Evolutionary conservation across 169 alveolate genomes (phyloP), one percentile per base, ranked within the genome.

Genomic region (Plasmodium gonderi): DNA sequence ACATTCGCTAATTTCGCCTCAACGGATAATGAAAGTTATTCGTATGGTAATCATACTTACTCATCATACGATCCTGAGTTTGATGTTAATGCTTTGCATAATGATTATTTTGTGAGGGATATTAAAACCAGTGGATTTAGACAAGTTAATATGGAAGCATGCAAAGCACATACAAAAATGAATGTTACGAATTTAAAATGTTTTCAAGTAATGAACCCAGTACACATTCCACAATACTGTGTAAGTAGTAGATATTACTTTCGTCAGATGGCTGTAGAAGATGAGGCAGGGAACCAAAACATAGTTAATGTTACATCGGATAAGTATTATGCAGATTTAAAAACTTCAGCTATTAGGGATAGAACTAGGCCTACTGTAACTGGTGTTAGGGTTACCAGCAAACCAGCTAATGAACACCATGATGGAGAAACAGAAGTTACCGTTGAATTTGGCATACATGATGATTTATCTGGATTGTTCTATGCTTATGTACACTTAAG

Each of bases 361-460:
- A 92, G 51, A 47, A 20, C 49, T 6, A 85, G 67, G 23, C 97
- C 97, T n/a, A 91, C 81, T 45, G 72, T 95, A 12, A 38, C 74
- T 72, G 74, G 91, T 60, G 91, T 95, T 23, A 65, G 64, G 11
- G 96, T 95, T 20, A 49, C 90, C 33, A 95, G 97, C 91, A 60
- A 40, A 12, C 96, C 96, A 23, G 90, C 95, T 36, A 91, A 95
- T 75, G 68, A 67, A 3, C 42, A 79, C 14, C 96, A 94, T 76
- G 94, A 95, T 87, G 97, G 97, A n/a, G 97, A 95, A 79, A 95
- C 97, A 45, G 80, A 67, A 49, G 97, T 95, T 40, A 79, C 94
- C 42, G 49, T 60, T 2, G 42, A 51, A 1, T 81, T 90, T 12
- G 14, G 47, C 26, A 38, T 60, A 45, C 26, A 51, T 17, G 83